phyloP scores from a whole-genome alignment of 2,329 filamentous ascomycete genomes.

The Alternaria alternata region DNA sequence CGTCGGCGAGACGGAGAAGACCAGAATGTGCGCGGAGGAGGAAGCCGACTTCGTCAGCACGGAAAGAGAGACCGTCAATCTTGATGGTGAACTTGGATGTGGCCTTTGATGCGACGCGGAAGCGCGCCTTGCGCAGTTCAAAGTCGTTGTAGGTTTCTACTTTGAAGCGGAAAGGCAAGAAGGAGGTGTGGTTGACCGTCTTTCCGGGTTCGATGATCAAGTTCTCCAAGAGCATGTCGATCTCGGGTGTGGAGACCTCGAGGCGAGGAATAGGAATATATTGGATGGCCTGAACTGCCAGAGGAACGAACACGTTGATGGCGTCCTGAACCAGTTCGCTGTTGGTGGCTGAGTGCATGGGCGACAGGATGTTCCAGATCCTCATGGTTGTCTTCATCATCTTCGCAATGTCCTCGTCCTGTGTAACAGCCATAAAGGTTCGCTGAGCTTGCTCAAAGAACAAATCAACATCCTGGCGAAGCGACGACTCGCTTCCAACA shows the following conservation, averaged over 20 bases:
- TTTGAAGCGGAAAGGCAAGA: conserved; percentile 83
- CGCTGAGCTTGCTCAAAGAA: conserved; percentile 73
- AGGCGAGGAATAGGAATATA: conserved; percentile 89
- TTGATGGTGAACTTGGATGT: conserved; percentile 79
- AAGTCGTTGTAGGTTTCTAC: conserved; percentile 86
- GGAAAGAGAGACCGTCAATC: conserved; percentile 81
- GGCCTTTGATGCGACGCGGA: conserved; percentile 71
- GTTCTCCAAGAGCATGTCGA: conserved; percentile 89
- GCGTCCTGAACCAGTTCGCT: conserved; percentile 76
- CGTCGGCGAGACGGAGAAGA: conserved; percentile 76
- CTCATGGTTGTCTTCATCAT: conserved; percentile 72
- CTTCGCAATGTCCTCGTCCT: conserved; percentile 76
- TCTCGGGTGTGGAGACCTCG: conserved; percentile 82
- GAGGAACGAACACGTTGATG: conserved; percentile 81
- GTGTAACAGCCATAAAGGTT: conserved; percentile 72
- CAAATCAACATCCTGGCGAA: conserved; percentile 76
- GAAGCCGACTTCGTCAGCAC: conserved; percentile 88
- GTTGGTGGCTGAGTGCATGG: conserved; percentile 70
- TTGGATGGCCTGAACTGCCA: conserved; percentile 79
- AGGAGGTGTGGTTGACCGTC: conserved; percentile 85
- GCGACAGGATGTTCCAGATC: conserved; percentile 75
- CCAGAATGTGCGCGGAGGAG: conserved; percentile 83
- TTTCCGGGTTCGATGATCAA: conserved; percentile 86
- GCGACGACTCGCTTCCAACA: conserved; percentile 69
- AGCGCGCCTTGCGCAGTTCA: conserved; percentile 80